Conservation (phyloP, 2,329 filamentous ascomycete genomes). For the Neospermospora avenae region DNA sequence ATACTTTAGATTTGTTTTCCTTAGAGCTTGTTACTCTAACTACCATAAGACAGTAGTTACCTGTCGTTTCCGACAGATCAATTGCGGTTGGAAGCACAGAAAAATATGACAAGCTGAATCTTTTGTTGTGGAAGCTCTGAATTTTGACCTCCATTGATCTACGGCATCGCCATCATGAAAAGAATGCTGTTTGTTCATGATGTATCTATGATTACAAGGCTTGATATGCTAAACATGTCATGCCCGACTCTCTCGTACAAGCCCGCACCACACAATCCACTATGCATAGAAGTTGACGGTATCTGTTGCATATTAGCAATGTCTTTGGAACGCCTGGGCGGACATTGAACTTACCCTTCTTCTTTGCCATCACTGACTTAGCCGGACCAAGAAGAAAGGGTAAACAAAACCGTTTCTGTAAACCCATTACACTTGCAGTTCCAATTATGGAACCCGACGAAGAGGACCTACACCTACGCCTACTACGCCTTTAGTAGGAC, state of each 20-base stretch:
- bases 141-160: background rate
- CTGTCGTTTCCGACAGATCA: background rate
- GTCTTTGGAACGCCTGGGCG: background rate
- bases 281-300: conserved; percentile 34
- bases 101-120: background rate
- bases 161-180: conserved; percentile 4
- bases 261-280: conserved; percentile 7
- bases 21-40: too few relatives aligned
- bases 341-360: conserved; percentile 37
- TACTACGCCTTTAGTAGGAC: too few relatives aligned
- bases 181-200: conserved; percentile 18
- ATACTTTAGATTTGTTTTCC: too few relatives aligned
- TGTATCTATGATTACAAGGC: conserved; percentile 34
- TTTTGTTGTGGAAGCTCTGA: background rate
- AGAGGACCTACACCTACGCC: too few relatives aligned
- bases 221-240: conserved; percentile 27
- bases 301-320: conserved; percentile 20
- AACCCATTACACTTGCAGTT: too few relatives aligned
- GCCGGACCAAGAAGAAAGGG: too few relatives aligned
- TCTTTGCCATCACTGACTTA: conserved; percentile 95
- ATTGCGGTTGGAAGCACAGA: background rate
- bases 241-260: conserved; percentile 27
- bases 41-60: too few relatives aligned
- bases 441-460: too few relatives aligned
- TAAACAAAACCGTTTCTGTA: too few relatives aligned